Evolutionary conservation across 1,139 yeast species (phyloP), one percentile per base, ranked within the genome.

Genomic region (Groenewaldozyma sp.): DNA sequence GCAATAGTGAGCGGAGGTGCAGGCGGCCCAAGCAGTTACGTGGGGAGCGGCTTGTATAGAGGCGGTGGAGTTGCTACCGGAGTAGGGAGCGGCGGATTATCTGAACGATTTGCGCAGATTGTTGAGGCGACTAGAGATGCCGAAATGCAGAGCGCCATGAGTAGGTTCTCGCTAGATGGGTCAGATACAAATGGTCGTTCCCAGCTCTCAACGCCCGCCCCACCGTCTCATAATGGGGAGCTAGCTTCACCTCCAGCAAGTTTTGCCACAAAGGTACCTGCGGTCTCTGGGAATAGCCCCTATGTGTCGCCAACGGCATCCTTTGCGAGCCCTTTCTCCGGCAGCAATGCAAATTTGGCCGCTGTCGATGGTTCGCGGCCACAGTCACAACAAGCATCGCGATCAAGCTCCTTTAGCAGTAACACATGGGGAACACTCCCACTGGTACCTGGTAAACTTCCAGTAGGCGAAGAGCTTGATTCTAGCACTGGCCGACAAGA

Each of bases 111-210:
- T 55, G 68, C 83, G 5, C 65, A 76, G n/a, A 79, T 82, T 16
- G 86, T 84, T 10, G 93, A 82, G 45, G 83, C 86, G 28, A 82
- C 94, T 0, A 67, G 86, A 49, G 88, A 81, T 46, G 73, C 81
- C 31, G 93, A 82, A 53, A 56, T 76, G 32, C 55, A 70, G 18
- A 49, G 45, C 4, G 47, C 47, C 22, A 41, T 44, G 45, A 45
- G 40, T 16, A 35, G 38, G 14, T 34, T 44, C 24, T 41, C 24
- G 11, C 18, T 39, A 22, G 28, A 29, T 16, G 41, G 26, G 11
- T 24, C 38, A 19, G 32, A 28, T 19, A 31, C n/a, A 9, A 14
- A 5, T 13, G 33, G n/a, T 32, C 11, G 27, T 14, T 35, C 28
- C 16, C 28, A 28, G 10, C 32, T 16, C 24, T 24, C 11, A 36